Evolutionary conservation across 139 green algal species (phyloP), one percentile per base, ranked within the genome.

Genomic region (Astrephomene gubernaculifera): DNA sequence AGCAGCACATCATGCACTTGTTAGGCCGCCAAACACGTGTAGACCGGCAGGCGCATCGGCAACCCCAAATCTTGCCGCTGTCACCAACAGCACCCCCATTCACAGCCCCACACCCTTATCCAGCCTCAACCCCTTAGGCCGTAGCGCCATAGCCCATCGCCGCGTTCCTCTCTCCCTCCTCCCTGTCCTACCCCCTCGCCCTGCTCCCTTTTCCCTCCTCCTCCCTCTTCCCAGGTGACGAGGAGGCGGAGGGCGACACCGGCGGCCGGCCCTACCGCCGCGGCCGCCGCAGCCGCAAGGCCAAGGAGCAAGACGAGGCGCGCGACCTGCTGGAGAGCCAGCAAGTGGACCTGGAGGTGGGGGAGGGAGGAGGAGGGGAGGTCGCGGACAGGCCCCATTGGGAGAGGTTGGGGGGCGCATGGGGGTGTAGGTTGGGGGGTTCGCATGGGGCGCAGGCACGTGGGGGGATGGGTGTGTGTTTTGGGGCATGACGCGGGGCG

Each of bases 311-410:
- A 44, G 78, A 84, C 31, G 78, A 84, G 78, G 63, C 78, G 2
- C 29, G 63, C 19, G 78, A 84, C 60, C 41, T 84, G 61, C 78
- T 84, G 78, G 63, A 74, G 31, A 84, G 78, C 78, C 63, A 84
- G 63, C 78, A 84, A 21, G 67, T 84, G 10, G 31, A 84, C 63
- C 67, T 84, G 61, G 61, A 84, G 78, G 78, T 84, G 43, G 22
- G 72, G 31, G 19, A 4, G 9, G 65, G 29, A 36, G 36, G 65
- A n/a, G n/a, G 12, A 6, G 25, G 12, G 29, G n/a, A 10, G 63
- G n/a, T 7, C 5, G 63, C 29, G n/a, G 7, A 10, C 19, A n/a
- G 19, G 57, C 31, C 67, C 27, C 33, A 8, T 24, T 44, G 64
- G 8, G 14, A 29, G 10, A n/a, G 64, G 64, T 2, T 19, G 68